Conservation (phyloP, 495 filamentous ascomycete genomes). For the Aspergillus affinis region DNA sequence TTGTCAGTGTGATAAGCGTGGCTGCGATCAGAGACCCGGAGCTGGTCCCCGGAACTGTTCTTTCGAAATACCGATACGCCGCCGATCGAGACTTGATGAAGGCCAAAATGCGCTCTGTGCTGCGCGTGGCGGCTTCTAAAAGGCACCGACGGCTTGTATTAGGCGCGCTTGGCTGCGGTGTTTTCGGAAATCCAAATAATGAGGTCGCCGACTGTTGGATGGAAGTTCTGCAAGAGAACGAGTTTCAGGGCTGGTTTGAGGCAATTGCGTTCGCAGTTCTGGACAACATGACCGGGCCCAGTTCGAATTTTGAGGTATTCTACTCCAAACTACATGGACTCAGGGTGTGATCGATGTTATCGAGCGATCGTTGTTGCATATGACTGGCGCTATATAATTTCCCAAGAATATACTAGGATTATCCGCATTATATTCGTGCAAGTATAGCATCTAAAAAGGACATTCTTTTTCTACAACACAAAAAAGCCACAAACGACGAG, state of each 20-base stretch:
- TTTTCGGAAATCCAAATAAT: slow-evolving; percentile 57
- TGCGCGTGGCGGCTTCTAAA: slow-evolving; percentile 53
- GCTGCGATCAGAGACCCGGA: slow-evolving; percentile 53
- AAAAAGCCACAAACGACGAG: background rate
- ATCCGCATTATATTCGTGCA: too few relatives aligned
- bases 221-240: slow-evolving; percentile 54
- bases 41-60: slow-evolving; percentile 24
- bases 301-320: slow-evolving; percentile 54
- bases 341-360: slow-evolving; percentile 7
- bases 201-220: slow-evolving; percentile 62
- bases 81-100: slow-evolving; percentile 51
- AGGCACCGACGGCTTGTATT: slow-evolving; percentile 57
- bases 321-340: slow-evolving; percentile 39
- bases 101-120: slow-evolving; percentile 57
- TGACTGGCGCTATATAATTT: background rate
- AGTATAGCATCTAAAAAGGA: slow-evolving; percentile 5
- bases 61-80: slow-evolving; percentile 28
- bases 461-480: background rate
- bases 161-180: slow-evolving; percentile 68
- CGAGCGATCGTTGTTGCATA: background rate
- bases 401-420: background rate
- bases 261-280: slow-evolving; percentile 35
- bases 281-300: slow-evolving; percentile 21
- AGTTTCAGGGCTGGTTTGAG: slow-evolving; percentile 50
- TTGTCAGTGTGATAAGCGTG: slow-evolving; percentile 58